Conservation (phyloP, 306 rosid genomes). For the Prunus salicina region DNA sequence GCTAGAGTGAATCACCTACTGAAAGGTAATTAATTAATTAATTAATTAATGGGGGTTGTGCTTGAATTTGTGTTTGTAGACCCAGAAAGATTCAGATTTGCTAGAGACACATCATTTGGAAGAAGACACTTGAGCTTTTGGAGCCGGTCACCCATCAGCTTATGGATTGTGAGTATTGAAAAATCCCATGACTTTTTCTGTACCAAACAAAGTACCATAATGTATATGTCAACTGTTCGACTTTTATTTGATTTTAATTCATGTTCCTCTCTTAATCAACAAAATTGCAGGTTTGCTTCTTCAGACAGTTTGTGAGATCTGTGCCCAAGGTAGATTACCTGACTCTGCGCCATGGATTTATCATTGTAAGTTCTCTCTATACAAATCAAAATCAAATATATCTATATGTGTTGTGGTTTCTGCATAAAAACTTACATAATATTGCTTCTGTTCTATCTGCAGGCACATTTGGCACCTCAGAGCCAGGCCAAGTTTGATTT, state of each 20-base stretch:
- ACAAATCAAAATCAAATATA: neutral
- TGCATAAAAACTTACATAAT: neutral
- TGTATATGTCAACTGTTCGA: too few relatives aligned
- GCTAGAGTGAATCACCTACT: too few relatives aligned
- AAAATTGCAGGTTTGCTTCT: constrained; percentile 54
- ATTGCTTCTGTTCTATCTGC: neutral
- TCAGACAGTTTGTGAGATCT: constrained; percentile 78
- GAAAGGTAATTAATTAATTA: neutral
- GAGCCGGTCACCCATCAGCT: constrained; percentile 50
- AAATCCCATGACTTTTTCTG: neutral
- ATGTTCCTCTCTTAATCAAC: neutral
- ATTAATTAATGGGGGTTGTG: neutral
- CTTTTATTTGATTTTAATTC: neutral
- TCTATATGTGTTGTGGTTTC: neutral
- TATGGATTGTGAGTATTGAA: constrained; percentile 70
- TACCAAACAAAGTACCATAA: neutral
- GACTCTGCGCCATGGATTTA: constrained; percentile 82
- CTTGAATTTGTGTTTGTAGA: constrained; percentile 35
- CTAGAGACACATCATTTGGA: constrained; percentile 85
- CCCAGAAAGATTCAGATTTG: constrained; percentile 81
- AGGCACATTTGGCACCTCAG: constrained; percentile 93
- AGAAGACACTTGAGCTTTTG: constrained; percentile 78
- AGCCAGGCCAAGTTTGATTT: constrained; percentile 61
- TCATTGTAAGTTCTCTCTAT: constrained; percentile 41
- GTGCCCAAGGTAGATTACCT: constrained; percentile 86